These are phyloP conservation scores for Hysterangium stoloniferum DNA, from an alignment of 768 basidiomycete genomes.

Conservation along the genomic window DNA sequence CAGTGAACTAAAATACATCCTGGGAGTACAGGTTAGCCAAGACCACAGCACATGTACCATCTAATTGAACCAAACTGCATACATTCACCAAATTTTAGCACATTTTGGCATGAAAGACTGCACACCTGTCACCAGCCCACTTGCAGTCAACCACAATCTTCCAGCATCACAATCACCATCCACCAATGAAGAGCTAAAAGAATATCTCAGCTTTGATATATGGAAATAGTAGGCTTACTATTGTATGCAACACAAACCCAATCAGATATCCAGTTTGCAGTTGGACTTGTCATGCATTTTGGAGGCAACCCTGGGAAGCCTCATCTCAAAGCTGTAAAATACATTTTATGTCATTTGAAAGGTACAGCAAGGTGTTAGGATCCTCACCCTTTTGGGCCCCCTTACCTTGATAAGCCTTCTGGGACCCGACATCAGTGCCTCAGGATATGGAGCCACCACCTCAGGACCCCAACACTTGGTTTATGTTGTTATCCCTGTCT, in stretches of 20 bases:
- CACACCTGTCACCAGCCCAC: conserved; percentile 2
- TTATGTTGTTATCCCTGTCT: too few species aligned
- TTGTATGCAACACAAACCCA: too few species aligned
- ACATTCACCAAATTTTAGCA: conserved; percentile 1
- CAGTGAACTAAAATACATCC: too few species aligned
- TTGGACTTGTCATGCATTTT: conserved; percentile 18
- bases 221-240: conserved; percentile 27
- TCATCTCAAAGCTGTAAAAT: conserved; percentile 28
- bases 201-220: conserved; percentile 15
- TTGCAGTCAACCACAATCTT: background rate
- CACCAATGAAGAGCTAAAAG: too few species aligned
- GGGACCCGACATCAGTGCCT: too few species aligned
- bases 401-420: conserved; percentile 40
- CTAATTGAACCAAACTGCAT: conserved; percentile 10
- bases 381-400: too few species aligned
- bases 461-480: too few species aligned
- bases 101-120: too few species aligned
- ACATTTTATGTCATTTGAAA: too few species aligned
- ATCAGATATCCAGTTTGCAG: conserved; percentile 32
- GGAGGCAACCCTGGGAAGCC: conserved; percentile 8
- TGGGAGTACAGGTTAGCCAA: background rate
- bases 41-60: conserved; percentile 7
- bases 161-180: too few species aligned
- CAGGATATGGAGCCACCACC: too few species aligned
- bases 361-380: too few species aligned